Conservation (phyloP, 306 rosid species). For the Ormosia semicastrata region DNA sequence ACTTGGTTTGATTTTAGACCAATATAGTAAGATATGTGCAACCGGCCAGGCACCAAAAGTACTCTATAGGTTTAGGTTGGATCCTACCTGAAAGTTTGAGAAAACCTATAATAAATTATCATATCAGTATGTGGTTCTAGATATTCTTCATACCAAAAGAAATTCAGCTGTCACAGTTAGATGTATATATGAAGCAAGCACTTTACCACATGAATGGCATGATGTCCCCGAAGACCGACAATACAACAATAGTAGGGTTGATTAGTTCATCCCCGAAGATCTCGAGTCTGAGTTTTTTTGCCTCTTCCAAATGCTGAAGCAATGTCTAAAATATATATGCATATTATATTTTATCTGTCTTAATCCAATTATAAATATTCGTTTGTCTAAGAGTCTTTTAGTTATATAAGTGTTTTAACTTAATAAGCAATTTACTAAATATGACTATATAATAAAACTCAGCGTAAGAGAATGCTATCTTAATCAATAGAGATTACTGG, state of each 20-base stretch:
- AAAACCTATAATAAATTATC: background rate
- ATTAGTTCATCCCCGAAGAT: background rate
- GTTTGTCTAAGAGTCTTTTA: background rate
- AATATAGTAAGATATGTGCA: background rate
- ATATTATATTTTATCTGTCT: too few species aligned
- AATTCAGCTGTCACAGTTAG: background rate
- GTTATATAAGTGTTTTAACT: background rate
- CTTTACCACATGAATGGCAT: background rate
- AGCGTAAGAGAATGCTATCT: background rate
- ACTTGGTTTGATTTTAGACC: background rate
- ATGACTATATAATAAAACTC: background rate
- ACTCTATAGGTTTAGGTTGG: background rate
- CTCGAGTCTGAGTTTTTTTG: background rate
- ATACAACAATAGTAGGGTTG: background rate
- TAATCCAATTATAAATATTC: too few species aligned
- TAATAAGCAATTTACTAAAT: too few species aligned
- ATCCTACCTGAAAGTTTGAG: background rate
- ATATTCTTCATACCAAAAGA: background rate
- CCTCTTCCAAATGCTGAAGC: too few species aligned
- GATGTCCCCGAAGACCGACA: background rate
- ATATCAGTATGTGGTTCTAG: background rate
- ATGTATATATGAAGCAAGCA: too few species aligned
- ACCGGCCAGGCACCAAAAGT: background rate
- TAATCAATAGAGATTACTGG: background rate
- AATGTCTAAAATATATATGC: background rate